Percentiles rank a stretch among this genome's conserved stretches.
Evolutionary conservation across 192 early-diverging fungal species (phyloP).

Genomic region (Rhizoclosmatium globosum): DNA sequence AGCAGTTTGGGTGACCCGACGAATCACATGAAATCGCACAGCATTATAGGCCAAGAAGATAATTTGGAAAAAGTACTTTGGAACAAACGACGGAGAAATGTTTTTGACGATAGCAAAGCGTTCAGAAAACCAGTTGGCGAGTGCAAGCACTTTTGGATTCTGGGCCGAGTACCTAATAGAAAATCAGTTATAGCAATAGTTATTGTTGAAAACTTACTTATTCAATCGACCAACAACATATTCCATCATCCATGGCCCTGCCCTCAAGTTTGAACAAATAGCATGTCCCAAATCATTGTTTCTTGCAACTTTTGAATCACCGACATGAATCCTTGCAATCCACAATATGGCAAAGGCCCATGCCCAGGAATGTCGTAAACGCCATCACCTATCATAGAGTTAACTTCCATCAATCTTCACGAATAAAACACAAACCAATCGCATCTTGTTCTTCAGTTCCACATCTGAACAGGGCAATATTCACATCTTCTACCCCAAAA

Average conservation of each 20-base stretch:
- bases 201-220: constrained; percentile 45
- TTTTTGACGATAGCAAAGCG: constrained; percentile 76
- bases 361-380: constrained; percentile 90
- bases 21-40: constrained; percentile 68
- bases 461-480: constrained; percentile 86
- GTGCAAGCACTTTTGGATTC: constrained; percentile 46
- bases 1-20: constrained; percentile 29
- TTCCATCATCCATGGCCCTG: constrained; percentile 92
- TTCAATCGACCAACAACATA: constrained; percentile 81
- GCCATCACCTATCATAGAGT: constrained; percentile 64
- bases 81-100: constrained; percentile 84
- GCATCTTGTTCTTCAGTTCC: constrained; percentile 89
- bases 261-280: constrained; percentile 87
- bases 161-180: constrained; percentile 44
- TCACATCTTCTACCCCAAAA: constrained; percentile 78
- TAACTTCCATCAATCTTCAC: not conserved
- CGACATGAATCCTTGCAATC: constrained; percentile 91
- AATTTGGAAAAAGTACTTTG: constrained; percentile 93
- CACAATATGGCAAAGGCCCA: constrained; percentile 86
- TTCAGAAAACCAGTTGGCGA: constrained; percentile 81
- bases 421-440: constrained; percentile 50
- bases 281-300: constrained; percentile 94
- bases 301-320: constrained; percentile 79
- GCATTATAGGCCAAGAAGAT: constrained; percentile 81
- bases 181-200: not conserved